A percentile compares a stretch with the other conserved stretches of the same genome.
phyloP scores from a whole-genome alignment of 257 asterid species.

The Fraxinus anomala region DNA sequence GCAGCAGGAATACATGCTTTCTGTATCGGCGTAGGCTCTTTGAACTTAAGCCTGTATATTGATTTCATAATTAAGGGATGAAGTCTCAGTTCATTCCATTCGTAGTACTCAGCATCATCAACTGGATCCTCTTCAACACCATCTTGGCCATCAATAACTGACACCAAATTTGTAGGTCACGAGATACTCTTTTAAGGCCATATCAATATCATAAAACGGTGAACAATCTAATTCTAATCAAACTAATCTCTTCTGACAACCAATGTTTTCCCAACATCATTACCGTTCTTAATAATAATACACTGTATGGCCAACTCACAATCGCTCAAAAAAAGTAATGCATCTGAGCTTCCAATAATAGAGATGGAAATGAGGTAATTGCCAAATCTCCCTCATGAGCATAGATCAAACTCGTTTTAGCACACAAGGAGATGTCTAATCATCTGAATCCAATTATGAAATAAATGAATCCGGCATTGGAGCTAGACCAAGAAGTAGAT shows the following conservation, averaged over 20 bases:
- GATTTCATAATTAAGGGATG: slow-evolving; percentile 88
- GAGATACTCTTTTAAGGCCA: slow-evolving; percentile 14
- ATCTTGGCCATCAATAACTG: slow-evolving; percentile 42
- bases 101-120: slow-evolving; percentile 72
- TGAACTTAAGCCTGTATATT: slow-evolving; percentile 72
- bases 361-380: not conserved
- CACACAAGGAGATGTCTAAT: not conserved
- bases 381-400: slow-evolving; percentile 14
- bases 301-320: not conserved
- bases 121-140: slow-evolving; percentile 52
- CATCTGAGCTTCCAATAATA: not conserved
- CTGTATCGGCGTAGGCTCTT: slow-evolving; percentile 93
- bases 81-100: slow-evolving; percentile 92
- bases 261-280: not conserved
- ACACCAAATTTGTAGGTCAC: slow-evolving; percentile 26
- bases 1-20: slow-evolving; percentile 92
- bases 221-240: not conserved
- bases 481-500: not conserved
- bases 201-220: slow-evolving; percentile 14
- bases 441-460: not conserved
- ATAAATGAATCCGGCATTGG: not conserved
- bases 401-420: slow-evolving; percentile 1
- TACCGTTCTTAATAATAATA: not conserved
- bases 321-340: not conserved
- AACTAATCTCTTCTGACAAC: not conserved